phyloP scores from a whole-genome alignment of 495 filamentous ascomycete genomes.

The Halenospora varia region DNA sequence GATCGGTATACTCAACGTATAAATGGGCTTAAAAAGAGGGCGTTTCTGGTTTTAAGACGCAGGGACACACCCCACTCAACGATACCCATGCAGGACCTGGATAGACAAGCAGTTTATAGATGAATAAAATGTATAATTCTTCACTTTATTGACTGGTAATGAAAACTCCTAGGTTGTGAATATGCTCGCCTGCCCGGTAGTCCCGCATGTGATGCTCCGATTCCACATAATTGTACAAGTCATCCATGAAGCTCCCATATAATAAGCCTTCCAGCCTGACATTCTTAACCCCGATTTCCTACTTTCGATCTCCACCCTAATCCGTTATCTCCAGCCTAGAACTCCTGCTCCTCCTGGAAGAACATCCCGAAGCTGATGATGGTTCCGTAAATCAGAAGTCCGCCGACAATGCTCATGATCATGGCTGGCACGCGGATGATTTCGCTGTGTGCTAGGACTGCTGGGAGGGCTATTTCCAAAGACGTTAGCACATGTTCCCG shows the following conservation, averaged over 20 bases:
- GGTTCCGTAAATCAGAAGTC: conserved; percentile 92
- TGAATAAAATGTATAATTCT: too few relatives aligned
- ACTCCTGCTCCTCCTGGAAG: conserved; percentile 95
- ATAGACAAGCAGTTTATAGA: conserved; percentile 5
- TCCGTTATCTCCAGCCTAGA: too few relatives aligned
- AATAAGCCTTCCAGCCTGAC: too few relatives aligned
- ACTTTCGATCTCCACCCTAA: too few relatives aligned
- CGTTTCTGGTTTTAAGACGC: too few relatives aligned
- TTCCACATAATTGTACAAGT: too few relatives aligned
- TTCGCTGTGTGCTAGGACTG: conserved; percentile 77
- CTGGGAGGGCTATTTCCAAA: conserved; percentile 77
- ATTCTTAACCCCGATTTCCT: too few relatives aligned
- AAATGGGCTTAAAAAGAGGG: not conserved
- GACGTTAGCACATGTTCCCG: not conserved
- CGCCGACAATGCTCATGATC: conserved; percentile 91
- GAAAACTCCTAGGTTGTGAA: too few relatives aligned
- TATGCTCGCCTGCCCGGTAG: too few relatives aligned
- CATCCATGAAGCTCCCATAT: too few relatives aligned
- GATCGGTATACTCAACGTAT: conserved; percentile 29
- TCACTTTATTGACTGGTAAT: too few relatives aligned
- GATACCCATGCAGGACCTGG: conserved; percentile 10
- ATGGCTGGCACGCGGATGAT: conserved; percentile 81
- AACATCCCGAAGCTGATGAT: conserved; percentile 98
- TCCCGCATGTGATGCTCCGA: too few relatives aligned
- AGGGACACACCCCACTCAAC: conserved; percentile 5